These are phyloP conservation scores for Komagataella populi DNA, from an alignment of 805 yeast species.

Conservation along the genomic window DNA sequence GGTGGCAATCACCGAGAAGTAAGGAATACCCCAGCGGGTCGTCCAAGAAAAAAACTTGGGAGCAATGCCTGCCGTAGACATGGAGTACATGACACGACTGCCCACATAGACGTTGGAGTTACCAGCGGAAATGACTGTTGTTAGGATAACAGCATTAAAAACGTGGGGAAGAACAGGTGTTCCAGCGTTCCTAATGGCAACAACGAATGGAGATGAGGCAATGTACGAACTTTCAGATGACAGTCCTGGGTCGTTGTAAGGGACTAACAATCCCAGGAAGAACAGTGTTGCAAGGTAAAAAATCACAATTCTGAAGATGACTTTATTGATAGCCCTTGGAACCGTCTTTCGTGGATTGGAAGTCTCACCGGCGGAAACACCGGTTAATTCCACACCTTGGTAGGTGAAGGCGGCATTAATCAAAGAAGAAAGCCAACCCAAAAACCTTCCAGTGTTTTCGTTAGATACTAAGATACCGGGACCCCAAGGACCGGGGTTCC, in stretches of 20 bases:
- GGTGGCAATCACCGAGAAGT: constrained; percentile 39
- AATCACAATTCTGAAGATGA: constrained; percentile 47
- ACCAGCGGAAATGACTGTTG: constrained; percentile 66
- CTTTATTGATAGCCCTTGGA: constrained; percentile 61
- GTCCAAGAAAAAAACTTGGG: constrained; percentile 37
- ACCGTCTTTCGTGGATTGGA: constrained; percentile 56
- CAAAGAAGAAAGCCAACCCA: constrained; percentile 59
- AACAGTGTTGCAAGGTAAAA: constrained; percentile 55
- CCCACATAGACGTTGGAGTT: constrained; percentile 66
- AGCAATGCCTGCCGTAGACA: constrained; percentile 46
- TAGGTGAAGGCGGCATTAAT: constrained; percentile 69
- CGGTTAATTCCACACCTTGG: constrained; percentile 70
- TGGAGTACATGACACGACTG: constrained; percentile 52
- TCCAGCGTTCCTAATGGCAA: constrained; percentile 58
- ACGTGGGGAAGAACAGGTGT: constrained; percentile 54
- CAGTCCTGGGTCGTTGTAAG: constrained; percentile 48
- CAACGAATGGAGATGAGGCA: constrained; percentile 57
- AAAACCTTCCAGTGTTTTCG: constrained; percentile 39
- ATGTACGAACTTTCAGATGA: constrained; percentile 21
- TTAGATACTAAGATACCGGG: constrained; percentile 41
- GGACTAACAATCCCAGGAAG: constrained; percentile 60
- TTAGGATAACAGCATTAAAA: constrained; percentile 56
- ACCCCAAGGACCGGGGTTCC: constrained; percentile 69
- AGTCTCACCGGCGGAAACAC: constrained; percentile 66
- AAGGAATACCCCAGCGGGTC: constrained; percentile 50